Base-by-base conservation (phyloP, 2,329 filamentous ascomycete species). In the Fusarium gaditjirri region DNA sequence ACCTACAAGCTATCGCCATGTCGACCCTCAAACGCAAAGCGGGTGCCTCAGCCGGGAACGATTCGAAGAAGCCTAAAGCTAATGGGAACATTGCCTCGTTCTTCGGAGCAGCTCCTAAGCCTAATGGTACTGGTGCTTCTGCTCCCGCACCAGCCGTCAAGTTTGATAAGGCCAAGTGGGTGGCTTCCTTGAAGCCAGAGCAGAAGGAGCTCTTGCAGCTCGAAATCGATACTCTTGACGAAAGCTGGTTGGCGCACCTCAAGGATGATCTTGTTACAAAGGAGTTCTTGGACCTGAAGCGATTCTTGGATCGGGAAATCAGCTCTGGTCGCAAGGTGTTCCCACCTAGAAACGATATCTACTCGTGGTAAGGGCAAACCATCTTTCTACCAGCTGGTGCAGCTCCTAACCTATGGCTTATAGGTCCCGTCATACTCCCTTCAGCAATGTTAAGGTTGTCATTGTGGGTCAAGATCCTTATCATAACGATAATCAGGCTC, bases 391-490 rank as follows among this genome's bases (percentile, higher is more conserved):
- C 35, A 21, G n/a, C 47, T 43, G 27, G 31, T 10, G 5, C n/a
- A 64, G 31, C 19, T n/a, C 19, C 71, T 78, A 67, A 78, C 50
- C 16, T 17, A 31, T 39, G 29, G 33, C 27, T 61, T 43, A n/a
- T 38, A 98, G 95, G 95, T 98, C 95, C 68, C 93, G 94, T 31
- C 93, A 97, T 81, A 98, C 95, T 2, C 95, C 96, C 12, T 91
- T 99, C 76, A 85, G 92, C 84, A 92, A 87, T 19, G 95, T 98
- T 81, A 97, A 97, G 82, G 93, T 93, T 63, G 95, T 99, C 68
- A 94, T 99, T 78, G 83, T 98, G 60, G 96, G 96, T 73, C 96
- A 99, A 84, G 96, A 99, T 80, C 96, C 96, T 6, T 99, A 99
- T 82, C 96, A 99, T 85, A 97, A 97, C 81, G 82, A 90, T 80